These are phyloP conservation scores for Cardamine occulta DNA, from an alignment of 345 rosid species.

Conservation along the genomic window DNA sequence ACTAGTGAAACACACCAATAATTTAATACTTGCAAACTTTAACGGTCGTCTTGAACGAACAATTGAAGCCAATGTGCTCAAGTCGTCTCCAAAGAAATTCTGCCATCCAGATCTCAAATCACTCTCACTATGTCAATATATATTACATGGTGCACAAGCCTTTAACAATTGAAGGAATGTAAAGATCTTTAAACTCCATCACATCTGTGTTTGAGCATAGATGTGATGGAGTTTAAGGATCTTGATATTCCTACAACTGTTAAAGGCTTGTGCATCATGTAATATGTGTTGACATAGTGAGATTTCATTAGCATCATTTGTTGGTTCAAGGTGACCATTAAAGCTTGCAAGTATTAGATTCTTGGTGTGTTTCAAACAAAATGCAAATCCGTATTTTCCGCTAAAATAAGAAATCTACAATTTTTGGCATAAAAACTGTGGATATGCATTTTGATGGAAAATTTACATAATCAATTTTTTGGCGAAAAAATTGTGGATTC, in stretches of 20 bases:
- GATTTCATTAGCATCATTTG: background rate
- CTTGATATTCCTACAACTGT: background rate
- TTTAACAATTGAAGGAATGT: background rate
- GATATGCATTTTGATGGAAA: no score
- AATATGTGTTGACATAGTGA: background rate
- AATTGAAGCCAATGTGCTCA: background rate
- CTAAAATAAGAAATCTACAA: no score
- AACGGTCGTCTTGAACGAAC: background rate
- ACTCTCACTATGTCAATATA: background rate
- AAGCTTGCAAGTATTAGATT: background rate
- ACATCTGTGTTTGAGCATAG: background rate
- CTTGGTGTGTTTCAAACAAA: background rate
- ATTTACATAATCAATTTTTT: no score
- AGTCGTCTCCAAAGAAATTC: background rate
- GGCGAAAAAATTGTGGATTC: no score
- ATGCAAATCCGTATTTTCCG: no score
- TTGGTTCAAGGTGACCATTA: background rate
- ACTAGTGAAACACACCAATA: background rate
- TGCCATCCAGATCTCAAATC: conserved; percentile 3
- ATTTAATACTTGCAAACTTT: background rate
- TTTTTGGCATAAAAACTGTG: no score
- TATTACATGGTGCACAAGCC: background rate
- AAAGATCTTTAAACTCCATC: background rate
- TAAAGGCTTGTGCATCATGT: conserved; percentile 2
- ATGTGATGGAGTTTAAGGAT: background rate